A percentile compares a stretch with the other conserved stretches of the same genome.
Conservation (phyloP, 108 stramenopile species). For the Stephanodiscus minutulus region DNA sequence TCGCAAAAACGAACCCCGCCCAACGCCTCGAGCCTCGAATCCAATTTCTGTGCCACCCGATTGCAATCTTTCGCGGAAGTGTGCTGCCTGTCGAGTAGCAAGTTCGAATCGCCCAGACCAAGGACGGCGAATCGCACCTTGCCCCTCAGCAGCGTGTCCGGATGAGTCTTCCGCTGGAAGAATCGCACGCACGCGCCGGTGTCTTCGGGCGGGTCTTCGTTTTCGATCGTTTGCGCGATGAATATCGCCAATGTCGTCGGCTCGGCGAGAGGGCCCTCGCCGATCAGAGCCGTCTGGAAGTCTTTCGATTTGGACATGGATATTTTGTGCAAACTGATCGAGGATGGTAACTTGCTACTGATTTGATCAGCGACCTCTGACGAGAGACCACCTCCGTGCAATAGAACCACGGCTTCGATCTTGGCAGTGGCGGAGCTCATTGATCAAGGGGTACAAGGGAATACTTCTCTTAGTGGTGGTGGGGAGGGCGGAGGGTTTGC, state of each 20-base stretch:
- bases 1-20: constrained; percentile 31
- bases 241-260: constrained; percentile 40
- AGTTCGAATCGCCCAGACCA: constrained; percentile 52
- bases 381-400: not conserved
- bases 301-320: constrained; percentile 36
- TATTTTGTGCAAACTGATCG: not conserved
- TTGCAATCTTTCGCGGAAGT: constrained; percentile 60
- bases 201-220: constrained; percentile 50
- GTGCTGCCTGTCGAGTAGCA: constrained; percentile 56
- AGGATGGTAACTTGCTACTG: too few species aligned
- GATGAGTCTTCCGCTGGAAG: constrained; percentile 59
- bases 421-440: constrained; percentile 17
- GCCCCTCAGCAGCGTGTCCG: constrained; percentile 18
- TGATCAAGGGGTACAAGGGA: too few species aligned
- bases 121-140: constrained; percentile 36
- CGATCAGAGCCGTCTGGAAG: constrained; percentile 19
- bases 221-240: constrained; percentile 53
- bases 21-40: constrained; percentile 31
- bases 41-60: constrained; percentile 38
- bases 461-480: too few species aligned
- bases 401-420: constrained; percentile 25
- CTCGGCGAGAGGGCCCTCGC: constrained; percentile 11
- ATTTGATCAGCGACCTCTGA: too few species aligned
- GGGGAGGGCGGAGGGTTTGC: too few species aligned
- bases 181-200: constrained; percentile 47